Percentiles rank a stretch among this genome's conserved stretches.
Conservation (phyloP, 306 rosid species). For the Quercus agrifolia region DNA sequence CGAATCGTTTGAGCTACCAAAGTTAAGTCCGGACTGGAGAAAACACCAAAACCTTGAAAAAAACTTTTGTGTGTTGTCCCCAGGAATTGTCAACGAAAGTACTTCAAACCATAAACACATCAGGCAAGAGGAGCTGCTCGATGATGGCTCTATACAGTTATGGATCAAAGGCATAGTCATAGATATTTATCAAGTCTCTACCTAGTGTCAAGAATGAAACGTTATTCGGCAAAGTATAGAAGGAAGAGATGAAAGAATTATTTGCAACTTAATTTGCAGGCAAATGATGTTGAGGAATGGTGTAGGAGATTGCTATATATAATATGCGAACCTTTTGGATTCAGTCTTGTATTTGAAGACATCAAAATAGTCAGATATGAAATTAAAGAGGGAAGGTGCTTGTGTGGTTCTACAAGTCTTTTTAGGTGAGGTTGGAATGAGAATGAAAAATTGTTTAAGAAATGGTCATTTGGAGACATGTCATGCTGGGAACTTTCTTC, state of each 20-base stretch:
- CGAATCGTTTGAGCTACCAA: constrained; percentile 15
- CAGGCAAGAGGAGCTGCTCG: not conserved
- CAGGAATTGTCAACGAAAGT: not conserved
- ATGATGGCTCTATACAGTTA: not conserved
- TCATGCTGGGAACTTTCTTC: constrained; percentile 30
- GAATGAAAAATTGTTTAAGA: not conserved
- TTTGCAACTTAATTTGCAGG: not conserved
- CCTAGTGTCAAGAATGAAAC: not conserved
- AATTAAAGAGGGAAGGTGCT: constrained; percentile 39
- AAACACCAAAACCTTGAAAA: constrained; percentile 21
- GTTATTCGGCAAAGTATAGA: not conserved
- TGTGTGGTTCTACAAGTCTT: not conserved
- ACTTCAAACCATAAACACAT: constrained; percentile 18
- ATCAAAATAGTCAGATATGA: constrained; percentile 8
- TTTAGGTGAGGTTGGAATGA: not conserved
- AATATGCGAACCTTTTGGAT: not conserved
- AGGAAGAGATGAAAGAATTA: constrained; percentile 20
- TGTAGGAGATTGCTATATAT: not conserved
- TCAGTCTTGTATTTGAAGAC: constrained; percentile 11
- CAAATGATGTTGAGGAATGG: not conserved
- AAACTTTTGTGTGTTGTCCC: not conserved
- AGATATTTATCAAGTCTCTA: not conserved
- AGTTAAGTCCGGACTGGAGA: constrained; percentile 16
- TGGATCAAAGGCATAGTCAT: constrained; percentile 10
- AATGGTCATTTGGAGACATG: constrained; percentile 10